phyloP scores from a whole-genome alignment of 1,139 yeast genomes.

The Barnettozyma hawaiiensis region DNA sequence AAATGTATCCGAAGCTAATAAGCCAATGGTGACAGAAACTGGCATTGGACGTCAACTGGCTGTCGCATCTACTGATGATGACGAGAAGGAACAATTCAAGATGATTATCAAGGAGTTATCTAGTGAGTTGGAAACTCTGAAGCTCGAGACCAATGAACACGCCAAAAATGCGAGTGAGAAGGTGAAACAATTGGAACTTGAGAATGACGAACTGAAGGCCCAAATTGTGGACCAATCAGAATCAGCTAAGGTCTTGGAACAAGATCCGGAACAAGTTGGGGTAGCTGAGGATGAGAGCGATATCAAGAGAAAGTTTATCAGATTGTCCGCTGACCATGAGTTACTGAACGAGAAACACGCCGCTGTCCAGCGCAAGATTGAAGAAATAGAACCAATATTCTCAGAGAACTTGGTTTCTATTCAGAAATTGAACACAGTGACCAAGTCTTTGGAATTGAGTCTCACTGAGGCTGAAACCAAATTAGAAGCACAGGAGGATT shows the following conservation, averaged over 20 bases:
- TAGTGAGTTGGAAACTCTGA: slow-evolving; percentile 42
- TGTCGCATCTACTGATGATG: not conserved
- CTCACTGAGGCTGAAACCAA: slow-evolving; percentile 39
- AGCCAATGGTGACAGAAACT: no score
- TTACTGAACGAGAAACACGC: slow-evolving; percentile 45
- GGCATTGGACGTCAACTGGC: not conserved
- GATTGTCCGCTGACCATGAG: slow-evolving; percentile 41
- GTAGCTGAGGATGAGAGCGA: slow-evolving; percentile 13
- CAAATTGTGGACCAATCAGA: slow-evolving; percentile 5
- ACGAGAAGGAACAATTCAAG: slow-evolving; percentile 22
- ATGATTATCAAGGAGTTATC: slow-evolving; percentile 37
- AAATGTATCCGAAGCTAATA: no score
- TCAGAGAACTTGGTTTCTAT: slow-evolving; percentile 51
- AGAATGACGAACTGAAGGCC: slow-evolving; percentile 32
- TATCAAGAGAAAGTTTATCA: slow-evolving; percentile 29
- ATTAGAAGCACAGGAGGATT: slow-evolving; percentile 40
- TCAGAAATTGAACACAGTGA: slow-evolving; percentile 47
- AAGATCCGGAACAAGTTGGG: slow-evolving; percentile 8
- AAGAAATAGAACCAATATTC: slow-evolving; percentile 50
- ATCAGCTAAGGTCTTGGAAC: not conserved
- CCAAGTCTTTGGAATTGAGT: slow-evolving; percentile 48
- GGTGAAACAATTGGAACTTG: slow-evolving; percentile 42
- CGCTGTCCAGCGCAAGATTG: slow-evolving; percentile 36
- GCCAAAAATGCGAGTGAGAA: slow-evolving; percentile 50
- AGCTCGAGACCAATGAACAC: slow-evolving; percentile 42